Conservation (phyloP, 768 basidiomycete genomes). For the Hypholoma fasciculare region DNA sequence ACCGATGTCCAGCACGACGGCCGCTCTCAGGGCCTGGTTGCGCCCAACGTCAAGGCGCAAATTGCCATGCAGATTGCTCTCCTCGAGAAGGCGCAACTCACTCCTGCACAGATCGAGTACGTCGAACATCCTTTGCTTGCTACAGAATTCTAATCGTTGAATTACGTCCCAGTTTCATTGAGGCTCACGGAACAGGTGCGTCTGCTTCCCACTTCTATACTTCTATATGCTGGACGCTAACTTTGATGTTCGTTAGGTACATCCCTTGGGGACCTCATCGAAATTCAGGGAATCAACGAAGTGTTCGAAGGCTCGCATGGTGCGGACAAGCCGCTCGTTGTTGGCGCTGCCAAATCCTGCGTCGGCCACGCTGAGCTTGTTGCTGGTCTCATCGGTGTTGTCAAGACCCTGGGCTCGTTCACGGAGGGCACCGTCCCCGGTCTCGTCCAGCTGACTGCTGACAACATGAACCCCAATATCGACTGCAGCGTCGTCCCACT, state of each 20-base stretch:
- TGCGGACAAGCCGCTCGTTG: constrained; percentile 26
- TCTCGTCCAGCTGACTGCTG: constrained; percentile 26
- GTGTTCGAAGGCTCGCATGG: constrained; percentile 32
- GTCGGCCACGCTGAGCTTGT: constrained; percentile 34
- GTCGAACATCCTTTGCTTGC: constrained; percentile 3
- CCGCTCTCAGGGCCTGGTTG: constrained; percentile 34
- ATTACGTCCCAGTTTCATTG: constrained; percentile 27
- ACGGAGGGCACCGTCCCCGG: constrained; percentile 28
- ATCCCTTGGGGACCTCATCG: constrained; percentile 33
- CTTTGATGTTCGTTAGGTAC: constrained; percentile 18
- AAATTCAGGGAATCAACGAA: constrained; percentile 35
- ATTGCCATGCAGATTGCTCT: constrained; percentile 30
- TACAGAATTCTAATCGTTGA: neutral
- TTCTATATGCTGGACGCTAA: neutral
- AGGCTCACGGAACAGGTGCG: constrained; percentile 35
- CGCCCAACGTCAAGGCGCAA: constrained; percentile 32
- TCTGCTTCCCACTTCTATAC: neutral
- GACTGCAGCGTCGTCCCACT: constrained; percentile 31
- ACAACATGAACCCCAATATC: constrained; percentile 32
- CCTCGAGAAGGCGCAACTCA: constrained; percentile 26
- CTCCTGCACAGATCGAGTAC: constrained; percentile 33
- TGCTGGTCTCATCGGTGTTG: constrained; percentile 32
- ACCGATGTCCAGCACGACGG: constrained; percentile 35
- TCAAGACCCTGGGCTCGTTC: constrained; percentile 28
- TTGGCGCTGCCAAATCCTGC: constrained; percentile 33